Percentiles rank a stretch among this genome's conserved stretches.
phyloP scores from a whole-genome alignment of 2,329 filamentous ascomycete species.

The Trichoderma endophyticum region DNA sequence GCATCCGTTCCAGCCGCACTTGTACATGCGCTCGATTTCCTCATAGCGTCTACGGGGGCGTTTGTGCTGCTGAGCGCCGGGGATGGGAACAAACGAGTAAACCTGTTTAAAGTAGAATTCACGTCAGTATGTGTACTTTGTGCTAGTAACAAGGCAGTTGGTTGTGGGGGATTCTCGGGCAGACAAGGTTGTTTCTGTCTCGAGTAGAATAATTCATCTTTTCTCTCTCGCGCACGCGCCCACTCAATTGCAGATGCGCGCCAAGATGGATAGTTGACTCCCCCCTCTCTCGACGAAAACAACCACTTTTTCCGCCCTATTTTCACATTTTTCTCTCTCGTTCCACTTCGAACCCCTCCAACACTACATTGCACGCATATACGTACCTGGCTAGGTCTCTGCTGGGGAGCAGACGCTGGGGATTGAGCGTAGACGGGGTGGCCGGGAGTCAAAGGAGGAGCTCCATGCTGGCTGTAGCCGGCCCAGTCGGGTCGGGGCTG shows the following conservation, averaged over 20 bases:
- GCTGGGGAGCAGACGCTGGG: slow-evolving; percentile 52
- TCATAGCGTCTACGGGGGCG: slow-evolving; percentile 89
- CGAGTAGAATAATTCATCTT: background rate
- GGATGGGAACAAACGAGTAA: slow-evolving; percentile 96
- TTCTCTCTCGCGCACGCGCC: background rate
- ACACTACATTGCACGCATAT: background rate
- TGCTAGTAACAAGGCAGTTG: background rate
- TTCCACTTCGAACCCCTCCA: background rate
- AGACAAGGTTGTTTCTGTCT: background rate
- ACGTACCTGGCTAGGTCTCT: slow-evolving; percentile 60
- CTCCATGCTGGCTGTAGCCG: slow-evolving; percentile 57
- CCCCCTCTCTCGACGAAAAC: background rate
- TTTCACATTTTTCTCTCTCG: background rate
- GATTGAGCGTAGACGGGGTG: slow-evolving; percentile 56
- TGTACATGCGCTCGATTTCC: slow-evolving; percentile 99
- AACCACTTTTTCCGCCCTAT: background rate
- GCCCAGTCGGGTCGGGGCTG: slow-evolving; percentile 73
- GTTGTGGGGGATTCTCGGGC: background rate
- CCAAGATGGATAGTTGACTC: background rate
- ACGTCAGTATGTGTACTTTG: background rate
- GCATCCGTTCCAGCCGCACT: slow-evolving; percentile 97
- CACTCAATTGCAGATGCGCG: background rate
- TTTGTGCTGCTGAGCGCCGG: slow-evolving; percentile 95
- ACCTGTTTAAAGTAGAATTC: slow-evolving; percentile 58
- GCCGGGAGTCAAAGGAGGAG: slow-evolving; percentile 47